Evolutionary conservation across 2,329 filamentous ascomycete genomes (phyloP).

Genomic region (Phaeoacremonium minimum): DNA sequence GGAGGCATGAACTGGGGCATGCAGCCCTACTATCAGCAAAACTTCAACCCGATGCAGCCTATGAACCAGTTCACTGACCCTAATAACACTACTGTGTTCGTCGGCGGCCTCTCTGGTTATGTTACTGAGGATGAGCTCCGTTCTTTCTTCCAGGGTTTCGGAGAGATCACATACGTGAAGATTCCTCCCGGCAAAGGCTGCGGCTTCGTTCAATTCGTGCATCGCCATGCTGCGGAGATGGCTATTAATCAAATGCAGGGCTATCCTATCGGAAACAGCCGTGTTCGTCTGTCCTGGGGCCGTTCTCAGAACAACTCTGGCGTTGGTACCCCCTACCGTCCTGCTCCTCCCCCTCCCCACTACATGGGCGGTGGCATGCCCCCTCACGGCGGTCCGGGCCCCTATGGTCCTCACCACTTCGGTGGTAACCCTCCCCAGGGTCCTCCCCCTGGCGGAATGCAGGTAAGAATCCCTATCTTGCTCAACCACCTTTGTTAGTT

Average conservation of each 20-base stretch:
- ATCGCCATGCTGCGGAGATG: conserved; percentile 98
- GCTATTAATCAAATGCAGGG: conserved; percentile 99
- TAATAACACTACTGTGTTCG: conserved; percentile 99
- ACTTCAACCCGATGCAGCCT: conserved; percentile 26
- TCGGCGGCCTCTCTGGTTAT: conserved; percentile 93
- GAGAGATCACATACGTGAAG: conserved; percentile 99
- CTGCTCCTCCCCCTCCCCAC: conserved; percentile 67
- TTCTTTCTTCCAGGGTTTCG: conserved; percentile 99
- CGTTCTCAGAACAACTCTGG: conserved; percentile 99
- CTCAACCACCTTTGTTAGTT: background rate
- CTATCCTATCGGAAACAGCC: conserved; percentile 97
- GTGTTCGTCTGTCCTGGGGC: conserved; percentile 95
- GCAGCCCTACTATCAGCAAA: conserved; percentile 31
- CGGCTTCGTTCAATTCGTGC: conserved; percentile 98
- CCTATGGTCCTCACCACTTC: conserved; percentile 42
- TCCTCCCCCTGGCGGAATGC: conserved; percentile 20
- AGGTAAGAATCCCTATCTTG: conserved; percentile 5
- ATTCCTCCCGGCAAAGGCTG: conserved; percentile 98
- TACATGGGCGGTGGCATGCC: conserved; percentile 47
- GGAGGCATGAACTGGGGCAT: conserved; percentile 37
- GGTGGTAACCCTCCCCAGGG: conserved; percentile 40
- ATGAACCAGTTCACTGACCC: conserved; percentile 99
- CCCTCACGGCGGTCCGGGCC: conserved; percentile 32
- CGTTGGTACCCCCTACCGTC: conserved; percentile 93
- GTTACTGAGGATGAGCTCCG: conserved; percentile 99